Base-by-base conservation (phyloP, 495 filamentous ascomycete genomes). In the Usnea hakonensis region DNA sequence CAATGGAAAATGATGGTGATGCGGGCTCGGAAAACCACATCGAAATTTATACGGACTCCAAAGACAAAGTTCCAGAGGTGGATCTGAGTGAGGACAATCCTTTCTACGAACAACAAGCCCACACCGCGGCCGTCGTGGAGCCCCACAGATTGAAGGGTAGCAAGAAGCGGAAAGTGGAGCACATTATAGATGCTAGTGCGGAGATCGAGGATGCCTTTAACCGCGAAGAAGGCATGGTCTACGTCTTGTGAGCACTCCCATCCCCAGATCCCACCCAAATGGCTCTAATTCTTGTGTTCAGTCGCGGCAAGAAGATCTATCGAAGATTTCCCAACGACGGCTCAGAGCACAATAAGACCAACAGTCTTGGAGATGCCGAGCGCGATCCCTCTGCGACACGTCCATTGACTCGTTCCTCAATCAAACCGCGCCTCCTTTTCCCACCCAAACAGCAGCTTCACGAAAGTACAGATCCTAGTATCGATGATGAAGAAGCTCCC, bases 301-400 rank as follows among this genome's bases (percentile, higher is more conserved):
- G 93, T 74, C 94, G 94, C 65, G 94, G 94, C 68, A 92, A 90
- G 80, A 91, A 88, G 71, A 78, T 90, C 53, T 95, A 91, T 79
- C 85, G 75, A 57, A 75, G 73, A 58, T 79, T 81, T 64, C 59
- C 66, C 32, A 66, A 75, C 26, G 78, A 82, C 6, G 74, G 78
- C 11, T 75, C 73, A 19, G 78, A 80, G 1, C 76, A 32, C 5
- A 19, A 52, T 52, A 28, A 52, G 13, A 33, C 14, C 28, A 52
- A 32, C 16, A 32, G 32, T 16, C 7, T 75, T 21, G 78, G 76
- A n/a, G 77, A 77, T 13, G 80, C 82, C 40, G 77, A 82, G 28
- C 30, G 72, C 14, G 19, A 57, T 14, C 36, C 66, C 44, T 59
- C 72, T 5, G 72, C 70, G 32, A 67, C 76, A 37, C 79, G 83